Evolutionary conservation across 805 yeast genomes (phyloP).

Genomic region (Saturnispora ahearnii): DNA sequence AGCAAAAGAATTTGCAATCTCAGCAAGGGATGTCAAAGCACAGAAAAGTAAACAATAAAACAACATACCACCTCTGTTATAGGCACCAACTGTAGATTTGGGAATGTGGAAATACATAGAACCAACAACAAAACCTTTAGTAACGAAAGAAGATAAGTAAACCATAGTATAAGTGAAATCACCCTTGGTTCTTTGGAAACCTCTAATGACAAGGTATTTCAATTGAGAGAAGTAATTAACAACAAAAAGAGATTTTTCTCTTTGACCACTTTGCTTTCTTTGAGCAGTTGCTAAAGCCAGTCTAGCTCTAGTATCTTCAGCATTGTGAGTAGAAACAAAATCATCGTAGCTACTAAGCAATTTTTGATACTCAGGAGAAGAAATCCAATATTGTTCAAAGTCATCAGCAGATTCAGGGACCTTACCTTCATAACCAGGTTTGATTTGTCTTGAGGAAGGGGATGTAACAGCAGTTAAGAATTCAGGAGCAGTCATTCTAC

Average conservation of each 20-base stretch:
- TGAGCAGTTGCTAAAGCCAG: constrained; percentile 33
- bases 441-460: constrained; percentile 45
- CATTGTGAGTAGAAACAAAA: constrained; percentile 30
- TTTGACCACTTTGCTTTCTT: constrained; percentile 31
- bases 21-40: constrained; percentile 55
- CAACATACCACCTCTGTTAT: constrained; percentile 52
- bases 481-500: constrained; percentile 63
- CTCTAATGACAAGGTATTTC: constrained; percentile 44
- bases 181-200: constrained; percentile 50
- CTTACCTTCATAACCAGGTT: constrained; percentile 43
- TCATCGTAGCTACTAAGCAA: constrained; percentile 32
- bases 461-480: constrained; percentile 60
- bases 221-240: constrained; percentile 42
- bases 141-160: constrained; percentile 44
- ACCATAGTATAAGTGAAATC: constrained; percentile 50
- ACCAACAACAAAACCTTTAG: constrained; percentile 52
- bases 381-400: constrained; percentile 50
- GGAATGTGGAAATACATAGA: constrained; percentile 49
- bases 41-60: constrained; percentile 53
- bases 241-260: constrained; percentile 29
- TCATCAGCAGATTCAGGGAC: constrained; percentile 51
- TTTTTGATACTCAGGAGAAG: constrained; percentile 43
- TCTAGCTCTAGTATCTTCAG: constrained; percentile 33
- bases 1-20: constrained; percentile 50
- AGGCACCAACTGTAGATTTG: constrained; percentile 45